These are phyloP conservation scores for Phytophthora sp. DNA, from an alignment of 352 stramenopile genomes.

Conservation along the genomic window DNA sequence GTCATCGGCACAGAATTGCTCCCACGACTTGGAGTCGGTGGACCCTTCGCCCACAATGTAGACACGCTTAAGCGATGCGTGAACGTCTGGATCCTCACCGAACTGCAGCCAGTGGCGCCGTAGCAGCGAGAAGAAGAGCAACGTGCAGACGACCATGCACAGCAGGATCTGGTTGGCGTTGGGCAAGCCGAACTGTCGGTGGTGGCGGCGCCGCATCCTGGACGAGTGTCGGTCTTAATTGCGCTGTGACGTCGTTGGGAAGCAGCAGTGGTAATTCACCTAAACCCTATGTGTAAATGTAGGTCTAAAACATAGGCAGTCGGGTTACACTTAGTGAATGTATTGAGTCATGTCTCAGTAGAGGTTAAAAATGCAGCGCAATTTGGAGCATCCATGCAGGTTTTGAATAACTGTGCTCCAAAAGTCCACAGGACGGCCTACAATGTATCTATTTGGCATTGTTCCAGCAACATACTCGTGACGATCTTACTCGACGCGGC, in stretches of 20 bases:
- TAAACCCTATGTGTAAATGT: slow-evolving; percentile 1
- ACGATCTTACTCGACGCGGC: slow-evolving; percentile 65
- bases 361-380: slow-evolving; percentile 20
- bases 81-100: slow-evolving; percentile 43
- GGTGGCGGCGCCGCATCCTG: slow-evolving; percentile 47
- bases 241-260: slow-evolving; percentile 17
- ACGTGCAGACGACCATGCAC: slow-evolving; percentile 50
- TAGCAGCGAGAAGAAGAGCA: slow-evolving; percentile 74
- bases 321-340: slow-evolving; percentile 6
- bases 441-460: background rate
- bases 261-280: slow-evolving; percentile 5
- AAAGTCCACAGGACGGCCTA: background rate
- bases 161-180: slow-evolving; percentile 89
- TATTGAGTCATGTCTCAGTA: slow-evolving; percentile 25
- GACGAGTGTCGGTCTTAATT: slow-evolving; percentile 17
- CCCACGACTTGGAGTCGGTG: slow-evolving; percentile 56
- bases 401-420: slow-evolving; percentile 6
- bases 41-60: slow-evolving; percentile 45
- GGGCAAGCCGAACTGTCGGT: slow-evolving; percentile 78
- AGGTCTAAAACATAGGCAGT: slow-evolving; percentile 8
- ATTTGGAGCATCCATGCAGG: slow-evolving; percentile 15
- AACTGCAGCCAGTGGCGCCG: slow-evolving; percentile 71
- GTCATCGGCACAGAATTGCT: slow-evolving; percentile 51
- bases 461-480: background rate
- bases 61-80: slow-evolving; percentile 67